phyloP scores from a whole-genome alignment of 352 stramenopile species.

The Pythium rhizo-oryzae region DNA sequence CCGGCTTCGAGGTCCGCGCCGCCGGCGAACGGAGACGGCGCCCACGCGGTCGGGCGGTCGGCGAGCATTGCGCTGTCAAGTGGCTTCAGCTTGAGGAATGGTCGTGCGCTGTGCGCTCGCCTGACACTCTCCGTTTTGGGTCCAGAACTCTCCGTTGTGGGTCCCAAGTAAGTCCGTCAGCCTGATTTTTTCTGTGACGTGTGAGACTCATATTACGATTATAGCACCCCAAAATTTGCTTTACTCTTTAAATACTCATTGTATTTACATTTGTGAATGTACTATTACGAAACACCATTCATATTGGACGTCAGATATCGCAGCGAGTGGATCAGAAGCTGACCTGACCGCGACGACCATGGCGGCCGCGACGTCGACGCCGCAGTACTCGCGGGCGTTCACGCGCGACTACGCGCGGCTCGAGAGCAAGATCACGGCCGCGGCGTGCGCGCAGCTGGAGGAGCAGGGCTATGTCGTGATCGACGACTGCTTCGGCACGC shows the following conservation, averaged over 20 bases:
- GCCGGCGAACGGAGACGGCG: neutral
- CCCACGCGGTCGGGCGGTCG: neutral
- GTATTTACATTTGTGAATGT: neutral
- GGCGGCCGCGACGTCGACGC: neutral
- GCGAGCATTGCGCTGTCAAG: neutral
- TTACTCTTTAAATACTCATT: no score
- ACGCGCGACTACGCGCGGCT: slow-evolving; percentile 55
- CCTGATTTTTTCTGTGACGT: neutral
- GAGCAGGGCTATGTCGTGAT: slow-evolving; percentile 65
- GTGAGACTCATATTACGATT: no score
- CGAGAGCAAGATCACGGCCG: slow-evolving; percentile 45
- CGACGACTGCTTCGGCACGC: slow-evolving; percentile 66
- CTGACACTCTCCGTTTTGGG: neutral
- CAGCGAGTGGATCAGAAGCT: neutral
- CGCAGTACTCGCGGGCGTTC: slow-evolving; percentile 52
- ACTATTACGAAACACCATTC: slow-evolving; percentile 17
- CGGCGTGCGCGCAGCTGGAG: slow-evolving; percentile 44
- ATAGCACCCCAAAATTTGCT: no score
- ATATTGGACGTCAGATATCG: neutral
- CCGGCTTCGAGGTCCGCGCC: neutral
- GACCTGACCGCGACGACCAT: neutral
- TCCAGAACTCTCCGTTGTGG: neutral
- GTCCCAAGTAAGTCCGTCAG: neutral
- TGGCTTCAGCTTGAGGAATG: neutral
- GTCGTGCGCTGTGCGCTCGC: no score